phyloP scores from a whole-genome alignment of 495 filamentous ascomycete genomes.

The Massariosphaeria phaeospora region DNA sequence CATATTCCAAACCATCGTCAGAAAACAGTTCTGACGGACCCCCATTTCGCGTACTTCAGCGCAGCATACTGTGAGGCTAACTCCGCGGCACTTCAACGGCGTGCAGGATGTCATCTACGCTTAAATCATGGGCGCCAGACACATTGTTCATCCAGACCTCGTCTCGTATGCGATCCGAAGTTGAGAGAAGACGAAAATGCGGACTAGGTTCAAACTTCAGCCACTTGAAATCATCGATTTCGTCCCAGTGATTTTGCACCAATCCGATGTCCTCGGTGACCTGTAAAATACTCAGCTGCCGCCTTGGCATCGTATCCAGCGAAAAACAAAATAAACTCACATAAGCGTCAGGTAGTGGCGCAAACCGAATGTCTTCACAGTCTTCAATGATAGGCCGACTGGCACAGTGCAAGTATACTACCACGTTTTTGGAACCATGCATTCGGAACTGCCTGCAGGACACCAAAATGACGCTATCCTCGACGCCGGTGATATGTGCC shows the following conservation, averaged over 20 bases:
- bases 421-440: conserved; percentile 73
- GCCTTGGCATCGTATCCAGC: too few relatives aligned
- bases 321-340: too few relatives aligned
- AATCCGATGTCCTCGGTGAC: too few relatives aligned
- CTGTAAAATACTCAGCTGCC: too few relatives aligned
- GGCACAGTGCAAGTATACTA: conserved; percentile 73
- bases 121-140: conserved; percentile 56
- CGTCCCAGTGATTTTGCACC: conserved; percentile 73
- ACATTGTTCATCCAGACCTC: conserved; percentile 68
- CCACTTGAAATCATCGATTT: conserved; percentile 98
- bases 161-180: conserved; percentile 55
- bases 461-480: conserved; percentile 68
- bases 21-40: too few relatives aligned
- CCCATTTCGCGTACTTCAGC: too few relatives aligned
- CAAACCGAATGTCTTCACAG: conserved; percentile 72
- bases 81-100: conserved; percentile 37
- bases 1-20: too few relatives aligned
- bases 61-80: too few relatives aligned
- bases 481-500: conserved; percentile 72
- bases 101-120: conserved; percentile 63
- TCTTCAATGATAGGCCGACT: conserved; percentile 93
- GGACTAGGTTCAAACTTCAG: conserved; percentile 79
- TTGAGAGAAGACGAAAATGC: conserved; percentile 72
- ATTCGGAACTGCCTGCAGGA: conserved; percentile 75
- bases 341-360: conserved; percentile 62